A percentile compares a stretch with the other conserved stretches of the same genome.
Conservation (phyloP, 371 early-diverging fungal genomes). For the Mucor racemosus region DNA sequence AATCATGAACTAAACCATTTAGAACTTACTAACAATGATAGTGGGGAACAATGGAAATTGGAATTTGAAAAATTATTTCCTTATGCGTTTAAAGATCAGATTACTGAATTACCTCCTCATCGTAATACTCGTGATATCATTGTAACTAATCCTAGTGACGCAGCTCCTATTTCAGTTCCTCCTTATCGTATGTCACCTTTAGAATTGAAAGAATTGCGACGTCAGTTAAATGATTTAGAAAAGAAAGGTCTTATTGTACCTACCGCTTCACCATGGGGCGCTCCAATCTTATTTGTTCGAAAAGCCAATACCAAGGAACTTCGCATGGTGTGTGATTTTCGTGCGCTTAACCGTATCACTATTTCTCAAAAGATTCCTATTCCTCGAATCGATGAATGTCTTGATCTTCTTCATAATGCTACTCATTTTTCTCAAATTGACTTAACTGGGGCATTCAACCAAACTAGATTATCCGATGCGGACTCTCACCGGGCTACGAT, state of each 20-base stretch:
- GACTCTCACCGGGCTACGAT: conserved; percentile 17
- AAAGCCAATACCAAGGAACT: conserved; percentile 56
- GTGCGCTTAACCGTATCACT: conserved; percentile 47
- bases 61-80: too few relatives aligned
- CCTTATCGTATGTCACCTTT: conserved; percentile 30
- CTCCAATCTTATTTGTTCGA: conserved; percentile 56
- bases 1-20: too few relatives aligned
- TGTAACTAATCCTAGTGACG: too few relatives aligned
- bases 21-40: too few relatives aligned
- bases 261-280: conserved; percentile 49
- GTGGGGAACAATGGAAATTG: too few relatives aligned
- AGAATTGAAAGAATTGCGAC: conserved; percentile 34
- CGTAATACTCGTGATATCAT: too few relatives aligned
- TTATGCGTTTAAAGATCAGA: too few relatives aligned
- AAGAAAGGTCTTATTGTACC: conserved; percentile 43
- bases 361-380: conserved; percentile 23
- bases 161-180: background rate
- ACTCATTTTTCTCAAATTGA: conserved; percentile 35
- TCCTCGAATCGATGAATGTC: conserved; percentile 2
- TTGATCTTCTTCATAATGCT: background rate
- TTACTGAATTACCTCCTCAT: too few relatives aligned
- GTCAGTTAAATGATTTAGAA: conserved; percentile 36
- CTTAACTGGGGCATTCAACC: conserved; percentile 39
- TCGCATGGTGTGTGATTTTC: conserved; percentile 51
- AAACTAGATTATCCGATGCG: conserved; percentile 22